Base-by-base conservation (phyloP, 805 yeast genomes). In the Cyberlindnera americana region DNA sequence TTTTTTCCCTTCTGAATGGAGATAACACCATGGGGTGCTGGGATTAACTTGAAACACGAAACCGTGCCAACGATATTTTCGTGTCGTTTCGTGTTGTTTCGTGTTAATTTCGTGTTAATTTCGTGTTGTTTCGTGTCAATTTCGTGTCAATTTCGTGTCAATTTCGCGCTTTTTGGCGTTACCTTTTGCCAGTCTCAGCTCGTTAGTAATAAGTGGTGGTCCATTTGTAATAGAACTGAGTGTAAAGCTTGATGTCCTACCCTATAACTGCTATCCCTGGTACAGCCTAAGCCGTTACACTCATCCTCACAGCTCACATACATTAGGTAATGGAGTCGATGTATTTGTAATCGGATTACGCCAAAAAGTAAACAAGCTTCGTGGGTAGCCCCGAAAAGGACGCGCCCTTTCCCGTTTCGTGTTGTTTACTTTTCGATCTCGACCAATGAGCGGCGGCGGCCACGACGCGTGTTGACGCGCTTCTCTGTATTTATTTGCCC, bases 381-480 rank as follows among this genome's bases (percentile, higher is more conserved):
- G n/a, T n/a, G n/a, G n/a, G n/a, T n/a, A n/a, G n/a, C 23, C 31
- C 37, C 19, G 14, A 34, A 19, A 6, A n/a, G 32, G 37, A 36
- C 29, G 34, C 39, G 39, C 22, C 19, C 14, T 22, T 12, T 12
- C 39, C 25, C 21, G 9, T 22, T 29, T 26, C 33, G 29, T 21
- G 34, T 32, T 37, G 35, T 38, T 38, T 38, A 38, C 41, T 13
- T 42, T 35, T 35, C 35, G 30, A 35, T 27, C 8, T 22, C 16
- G 37, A 30, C 46, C 46, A 43, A 43, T 43, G 38, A 43, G 32
- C 17, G 14, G 16, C 10, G 19, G 17, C n/a, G n/a, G 21, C n/a
- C 35, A 33, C 31, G 39, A 41, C 45, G 45, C 45, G 41, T 37
- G 21, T 10, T 28, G 34, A 30, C 35, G 34, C 35, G 35, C 21